Conservation (phyloP, 441 rosid species). For the Melastoma candidum region DNA sequence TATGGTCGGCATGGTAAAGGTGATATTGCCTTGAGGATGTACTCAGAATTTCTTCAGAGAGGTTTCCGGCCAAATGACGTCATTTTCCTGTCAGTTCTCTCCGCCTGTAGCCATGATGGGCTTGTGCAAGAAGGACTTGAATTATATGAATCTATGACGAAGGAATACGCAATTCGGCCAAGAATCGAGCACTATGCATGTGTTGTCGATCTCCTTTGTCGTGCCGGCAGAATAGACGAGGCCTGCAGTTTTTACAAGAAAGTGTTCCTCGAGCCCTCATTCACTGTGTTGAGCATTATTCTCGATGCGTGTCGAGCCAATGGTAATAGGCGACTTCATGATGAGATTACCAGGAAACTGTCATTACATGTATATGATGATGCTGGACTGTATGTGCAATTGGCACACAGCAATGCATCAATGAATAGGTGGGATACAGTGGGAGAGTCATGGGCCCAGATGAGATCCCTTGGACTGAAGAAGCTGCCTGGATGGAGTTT, state of each 20-base stretch:
- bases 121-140: conserved; percentile 39
- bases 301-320: conserved; percentile 41
- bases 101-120: conserved; percentile 52
- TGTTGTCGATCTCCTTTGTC: conserved; percentile 49
- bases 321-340: conserved; percentile 25
- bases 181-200: conserved; percentile 48
- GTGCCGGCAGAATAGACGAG: conserved; percentile 44
- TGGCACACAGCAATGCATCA: conserved; percentile 42
- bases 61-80: conserved; percentile 43
- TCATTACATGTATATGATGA: conserved; percentile 25
- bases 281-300: conserved; percentile 40
- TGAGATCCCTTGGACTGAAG: conserved; percentile 43
- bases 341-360: conserved; percentile 27
- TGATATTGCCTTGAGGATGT: conserved; percentile 35
- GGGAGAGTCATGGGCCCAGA: conserved; percentile 35
- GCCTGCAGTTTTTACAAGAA: conserved; percentile 43
- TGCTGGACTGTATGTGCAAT: conserved; percentile 39
- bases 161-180: conserved; percentile 35
- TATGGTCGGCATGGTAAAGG: conserved; percentile 56
- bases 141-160: conserved; percentile 35
- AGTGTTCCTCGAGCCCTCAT: conserved; percentile 25
- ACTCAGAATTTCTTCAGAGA: conserved; percentile 32
- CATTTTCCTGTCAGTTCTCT: conserved; percentile 41
- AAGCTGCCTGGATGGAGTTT: conserved; percentile 52
- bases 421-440: conserved; percentile 44